Conservation (phyloP, 768 basidiomycete species). For the Cantharellus cinnabarinus region DNA sequence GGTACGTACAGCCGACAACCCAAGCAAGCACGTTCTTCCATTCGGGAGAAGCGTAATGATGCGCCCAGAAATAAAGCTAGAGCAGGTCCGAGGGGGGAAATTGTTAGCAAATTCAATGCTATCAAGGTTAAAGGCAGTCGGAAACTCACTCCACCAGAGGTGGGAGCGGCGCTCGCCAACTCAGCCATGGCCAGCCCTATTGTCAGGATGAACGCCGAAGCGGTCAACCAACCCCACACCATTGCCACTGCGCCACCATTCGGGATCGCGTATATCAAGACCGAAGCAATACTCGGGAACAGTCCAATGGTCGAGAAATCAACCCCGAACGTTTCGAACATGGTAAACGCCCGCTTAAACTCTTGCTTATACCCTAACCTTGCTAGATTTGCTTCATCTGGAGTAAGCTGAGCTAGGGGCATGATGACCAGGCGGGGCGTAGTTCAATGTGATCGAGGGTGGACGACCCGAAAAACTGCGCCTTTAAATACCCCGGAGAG, state of each 20-base stretch:
- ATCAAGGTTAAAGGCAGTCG: background rate
- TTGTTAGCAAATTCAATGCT: background rate
- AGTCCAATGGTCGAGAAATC: slow-evolving; percentile 18
- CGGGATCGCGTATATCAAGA: slow-evolving; percentile 33
- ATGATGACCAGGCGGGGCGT: too few species aligned
- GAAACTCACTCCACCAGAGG: slow-evolving; percentile 42
- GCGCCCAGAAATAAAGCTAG: slow-evolving; percentile 51
- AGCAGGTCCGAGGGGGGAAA: slow-evolving; percentile 1
- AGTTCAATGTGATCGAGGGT: too few species aligned
- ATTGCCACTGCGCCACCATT: slow-evolving; percentile 51
- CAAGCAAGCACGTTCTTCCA: slow-evolving; percentile 42
- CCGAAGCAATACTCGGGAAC: slow-evolving; percentile 15
- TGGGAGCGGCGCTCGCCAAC: slow-evolving; percentile 48
- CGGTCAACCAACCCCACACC: slow-evolving; percentile 59
- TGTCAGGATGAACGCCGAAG: slow-evolving; percentile 38
- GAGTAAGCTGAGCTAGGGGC: background rate
- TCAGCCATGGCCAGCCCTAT: slow-evolving; percentile 53
- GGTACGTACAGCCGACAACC: slow-evolving; percentile 42
- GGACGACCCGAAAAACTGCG: too few species aligned
- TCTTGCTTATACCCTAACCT: slow-evolving; percentile 22
- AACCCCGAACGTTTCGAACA: slow-evolving; percentile 11
- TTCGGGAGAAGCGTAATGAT: slow-evolving; percentile 32
- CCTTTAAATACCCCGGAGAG: too few species aligned
- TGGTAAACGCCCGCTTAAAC: slow-evolving; percentile 21
- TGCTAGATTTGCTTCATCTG: slow-evolving; percentile 17